A percentile compares a stretch with the other conserved stretches of the same genome.
These are phyloP conservation scores for Pseudogymnoascus sp. DNA, from an alignment of 2,329 filamentous ascomycete species.

Conservation along the genomic window DNA sequence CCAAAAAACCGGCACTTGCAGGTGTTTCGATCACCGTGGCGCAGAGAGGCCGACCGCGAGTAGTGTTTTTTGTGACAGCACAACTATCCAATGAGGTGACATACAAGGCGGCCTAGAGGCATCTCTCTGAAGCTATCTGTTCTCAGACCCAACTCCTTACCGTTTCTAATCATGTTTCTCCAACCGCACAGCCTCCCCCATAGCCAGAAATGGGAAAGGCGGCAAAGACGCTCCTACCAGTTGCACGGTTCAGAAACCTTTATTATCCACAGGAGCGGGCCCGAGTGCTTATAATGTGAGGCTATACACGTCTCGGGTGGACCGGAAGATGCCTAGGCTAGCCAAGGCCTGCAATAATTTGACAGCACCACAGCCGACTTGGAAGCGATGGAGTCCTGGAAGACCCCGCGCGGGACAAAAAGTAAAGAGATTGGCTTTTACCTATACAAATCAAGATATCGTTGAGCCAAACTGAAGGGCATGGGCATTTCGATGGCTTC, in stretches of 20 bases:
- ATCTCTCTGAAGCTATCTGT: not conserved
- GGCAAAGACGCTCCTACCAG: not conserved
- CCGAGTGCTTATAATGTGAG: not conserved
- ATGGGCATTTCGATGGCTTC: not conserved
- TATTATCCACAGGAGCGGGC: not conserved
- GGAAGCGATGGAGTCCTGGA: not conserved
- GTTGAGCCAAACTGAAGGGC: no score
- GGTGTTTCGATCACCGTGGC: constrained; percentile 1
- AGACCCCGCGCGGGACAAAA: not conserved
- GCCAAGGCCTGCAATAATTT: not conserved
- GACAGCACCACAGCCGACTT: not conserved
- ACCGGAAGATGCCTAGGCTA: not conserved
- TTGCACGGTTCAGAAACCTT: not conserved
- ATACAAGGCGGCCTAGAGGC: not conserved
- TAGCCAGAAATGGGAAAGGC: not conserved
- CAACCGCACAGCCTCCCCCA: not conserved
- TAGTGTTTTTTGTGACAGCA: not conserved
- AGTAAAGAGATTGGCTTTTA: not conserved
- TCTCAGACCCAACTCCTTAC: not conserved
- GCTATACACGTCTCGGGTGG: not conserved
- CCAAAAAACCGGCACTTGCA: not conserved
- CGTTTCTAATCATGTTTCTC: constrained; percentile 9
- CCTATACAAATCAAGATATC: not conserved
- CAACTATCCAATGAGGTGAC: not conserved
- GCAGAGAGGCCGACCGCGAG: not conserved